phyloP scores from a whole-genome alignment of 1,284 basidiomycete genomes.

The Leccinum insolens region DNA sequence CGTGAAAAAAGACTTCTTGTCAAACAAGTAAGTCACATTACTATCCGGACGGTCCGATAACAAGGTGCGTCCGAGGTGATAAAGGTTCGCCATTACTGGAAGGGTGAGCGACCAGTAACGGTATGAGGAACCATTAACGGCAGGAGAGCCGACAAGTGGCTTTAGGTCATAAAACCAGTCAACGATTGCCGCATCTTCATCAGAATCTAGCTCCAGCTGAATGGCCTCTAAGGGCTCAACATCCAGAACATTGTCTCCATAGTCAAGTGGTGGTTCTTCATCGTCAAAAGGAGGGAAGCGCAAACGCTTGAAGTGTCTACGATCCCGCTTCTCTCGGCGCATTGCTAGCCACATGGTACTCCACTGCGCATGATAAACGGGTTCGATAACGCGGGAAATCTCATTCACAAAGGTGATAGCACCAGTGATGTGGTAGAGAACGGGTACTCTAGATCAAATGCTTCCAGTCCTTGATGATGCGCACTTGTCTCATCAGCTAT shows the following conservation, averaged over 20 bases:
- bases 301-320: conserved; percentile 99
- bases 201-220: conserved; percentile 90
- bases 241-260: conserved; percentile 97
- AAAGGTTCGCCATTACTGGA: conserved; percentile 95
- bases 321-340: conserved; percentile 98
- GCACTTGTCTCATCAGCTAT: conserved; percentile 95
- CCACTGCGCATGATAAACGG: conserved; percentile 99
- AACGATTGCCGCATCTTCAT: conserved; percentile 66
- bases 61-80: conserved; percentile 92
- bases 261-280: conserved; percentile 97
- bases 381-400: conserved; percentile 95
- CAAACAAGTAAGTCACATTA: conserved; percentile 89
- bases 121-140: conserved; percentile 94
- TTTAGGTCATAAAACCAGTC: conserved; percentile 99
- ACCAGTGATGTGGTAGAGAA: conserved; percentile 98
- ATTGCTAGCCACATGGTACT: conserved; percentile 99
- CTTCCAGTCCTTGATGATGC: conserved; percentile 99
- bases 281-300: conserved; percentile 99
- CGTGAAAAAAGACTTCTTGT: conserved; percentile 98
- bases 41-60: conserved; percentile 91
- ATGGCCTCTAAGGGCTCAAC: conserved; percentile 98
- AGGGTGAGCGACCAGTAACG: conserved; percentile 91
- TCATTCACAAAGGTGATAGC: conserved; percentile 99
- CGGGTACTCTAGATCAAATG: conserved; percentile 88
- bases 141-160: conserved; percentile 86